Evolutionary conservation across 352 stramenopile species (phyloP).

Genomic region (Peronosclerospora sorghi): DNA sequence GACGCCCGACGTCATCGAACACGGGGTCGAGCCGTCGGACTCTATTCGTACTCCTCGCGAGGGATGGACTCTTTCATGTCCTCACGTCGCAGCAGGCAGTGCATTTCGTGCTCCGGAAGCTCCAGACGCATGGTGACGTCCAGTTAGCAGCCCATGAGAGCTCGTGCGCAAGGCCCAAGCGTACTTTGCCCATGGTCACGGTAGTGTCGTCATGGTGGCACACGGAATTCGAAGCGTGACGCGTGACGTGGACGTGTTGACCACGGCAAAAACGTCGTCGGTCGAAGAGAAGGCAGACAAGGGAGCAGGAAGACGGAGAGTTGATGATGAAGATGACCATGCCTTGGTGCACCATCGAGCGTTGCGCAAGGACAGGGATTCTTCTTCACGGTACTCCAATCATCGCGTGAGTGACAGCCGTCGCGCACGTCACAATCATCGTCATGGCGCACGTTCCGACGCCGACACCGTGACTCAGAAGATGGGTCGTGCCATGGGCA

Average conservation of each 20-base stretch:
- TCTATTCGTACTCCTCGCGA: conserved; percentile 87
- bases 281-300: conserved; percentile 20
- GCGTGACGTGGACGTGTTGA: conserved; percentile 20
- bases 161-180: conserved; percentile 81
- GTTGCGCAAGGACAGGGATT: conserved; percentile 25
- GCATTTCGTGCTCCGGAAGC: conserved; percentile 85
- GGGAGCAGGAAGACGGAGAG: neutral
- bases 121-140: conserved; percentile 81
- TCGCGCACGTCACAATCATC: conserved; percentile 21
- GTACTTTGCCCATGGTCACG: conserved; percentile 87
- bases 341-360: conserved; percentile 25
- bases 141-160: conserved; percentile 81
- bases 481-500: conserved; percentile 21
- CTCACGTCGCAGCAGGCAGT: conserved; percentile 84
- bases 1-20: conserved; percentile 72
- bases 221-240: conserved; percentile 55
- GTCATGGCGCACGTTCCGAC: conserved; percentile 18
- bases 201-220: conserved; percentile 83
- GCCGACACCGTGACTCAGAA: conserved; percentile 36
- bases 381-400: conserved; percentile 28
- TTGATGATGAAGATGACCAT: conserved; percentile 66
- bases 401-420: conserved; percentile 20
- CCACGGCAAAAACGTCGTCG: conserved; percentile 6
- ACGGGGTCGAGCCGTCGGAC: conserved; percentile 47
- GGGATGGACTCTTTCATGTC: conserved; percentile 87